phyloP scores from a whole-genome alignment of 176 grass and related monocot genomes.

The Leersia perrieri region DNA sequence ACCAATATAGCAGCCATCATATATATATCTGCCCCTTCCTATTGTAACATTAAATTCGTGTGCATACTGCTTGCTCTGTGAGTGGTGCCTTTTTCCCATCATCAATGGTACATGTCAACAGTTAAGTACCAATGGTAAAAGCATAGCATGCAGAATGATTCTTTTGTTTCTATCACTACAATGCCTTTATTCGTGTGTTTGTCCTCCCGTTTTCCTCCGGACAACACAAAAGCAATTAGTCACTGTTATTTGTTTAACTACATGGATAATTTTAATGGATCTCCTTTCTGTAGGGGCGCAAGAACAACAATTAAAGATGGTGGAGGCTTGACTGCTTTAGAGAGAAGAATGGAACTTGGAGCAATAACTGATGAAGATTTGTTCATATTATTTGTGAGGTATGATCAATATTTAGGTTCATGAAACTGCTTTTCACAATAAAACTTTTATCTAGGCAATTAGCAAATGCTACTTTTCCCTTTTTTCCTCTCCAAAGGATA shows the following conservation, averaged over 20 bases:
- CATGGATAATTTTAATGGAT: neutral
- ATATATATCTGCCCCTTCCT: neutral
- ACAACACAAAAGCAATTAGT: neutral
- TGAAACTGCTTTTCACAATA: neutral
- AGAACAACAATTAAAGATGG: constrained; percentile 83
- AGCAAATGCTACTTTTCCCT: neutral
- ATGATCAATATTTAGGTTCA: neutral
- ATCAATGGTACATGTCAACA: neutral
- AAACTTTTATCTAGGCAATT: neutral
- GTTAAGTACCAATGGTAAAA: neutral
- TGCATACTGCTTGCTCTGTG: neutral
- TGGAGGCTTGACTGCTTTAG: constrained; percentile 78
- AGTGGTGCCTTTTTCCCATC: neutral
- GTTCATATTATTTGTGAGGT: constrained; percentile 88
- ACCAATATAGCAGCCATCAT: neutral
- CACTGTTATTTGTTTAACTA: neutral
- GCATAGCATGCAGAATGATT: constrained; percentile 6
- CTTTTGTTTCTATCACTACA: neutral
- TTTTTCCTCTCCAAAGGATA: neutral
- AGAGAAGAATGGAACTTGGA: constrained; percentile 98
- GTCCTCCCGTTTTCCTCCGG: neutral
- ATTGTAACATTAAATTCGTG: neutral
- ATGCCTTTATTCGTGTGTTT: neutral
- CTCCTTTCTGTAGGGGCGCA: constrained; percentile 58
- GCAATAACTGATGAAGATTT: constrained; percentile 94